These are phyloP conservation scores for Euclidium syriacum DNA, from an alignment of 345 rosid genomes.

Conservation along the genomic window DNA sequence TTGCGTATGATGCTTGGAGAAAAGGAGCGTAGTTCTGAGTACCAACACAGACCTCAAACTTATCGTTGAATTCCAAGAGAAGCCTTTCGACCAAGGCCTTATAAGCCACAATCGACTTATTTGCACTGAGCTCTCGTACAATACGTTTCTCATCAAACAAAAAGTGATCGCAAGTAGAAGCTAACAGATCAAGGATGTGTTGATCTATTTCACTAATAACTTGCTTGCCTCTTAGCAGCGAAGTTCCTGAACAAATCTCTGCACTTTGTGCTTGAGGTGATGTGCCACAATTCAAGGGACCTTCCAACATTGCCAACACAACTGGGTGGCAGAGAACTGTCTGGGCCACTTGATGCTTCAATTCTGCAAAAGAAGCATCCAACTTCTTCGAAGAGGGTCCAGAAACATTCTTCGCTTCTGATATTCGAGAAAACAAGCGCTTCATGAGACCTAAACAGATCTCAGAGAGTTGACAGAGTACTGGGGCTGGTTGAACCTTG, in stretches of 20 bases:
- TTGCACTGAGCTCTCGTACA: constrained; percentile 25
- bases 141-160: constrained; percentile 34
- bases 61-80: constrained; percentile 35
- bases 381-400: constrained; percentile 18
- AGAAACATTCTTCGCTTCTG: constrained; percentile 31
- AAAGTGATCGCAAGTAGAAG: constrained; percentile 43
- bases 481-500: constrained; percentile 35
- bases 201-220: constrained; percentile 50
- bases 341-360: constrained; percentile 46
- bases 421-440: constrained; percentile 44
- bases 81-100: constrained; percentile 42
- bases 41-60: constrained; percentile 45
- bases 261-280: constrained; percentile 27
- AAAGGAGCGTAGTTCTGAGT: constrained; percentile 39
- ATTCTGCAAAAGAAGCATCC: constrained; percentile 26
- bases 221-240: constrained; percentile 36
- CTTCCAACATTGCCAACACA: constrained; percentile 37
- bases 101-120: constrained; percentile 40
- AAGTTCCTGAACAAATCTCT: constrained; percentile 36
- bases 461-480: constrained; percentile 48
- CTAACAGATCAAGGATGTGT: constrained; percentile 52
- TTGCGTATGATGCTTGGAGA: constrained; percentile 47
- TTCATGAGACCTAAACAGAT: constrained; percentile 55
- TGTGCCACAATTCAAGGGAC: constrained; percentile 42
- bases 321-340: constrained; percentile 66